Base-by-base conservation (phyloP, 2,329 filamentous ascomycete genomes). In the Sclerotinia minor region DNA sequence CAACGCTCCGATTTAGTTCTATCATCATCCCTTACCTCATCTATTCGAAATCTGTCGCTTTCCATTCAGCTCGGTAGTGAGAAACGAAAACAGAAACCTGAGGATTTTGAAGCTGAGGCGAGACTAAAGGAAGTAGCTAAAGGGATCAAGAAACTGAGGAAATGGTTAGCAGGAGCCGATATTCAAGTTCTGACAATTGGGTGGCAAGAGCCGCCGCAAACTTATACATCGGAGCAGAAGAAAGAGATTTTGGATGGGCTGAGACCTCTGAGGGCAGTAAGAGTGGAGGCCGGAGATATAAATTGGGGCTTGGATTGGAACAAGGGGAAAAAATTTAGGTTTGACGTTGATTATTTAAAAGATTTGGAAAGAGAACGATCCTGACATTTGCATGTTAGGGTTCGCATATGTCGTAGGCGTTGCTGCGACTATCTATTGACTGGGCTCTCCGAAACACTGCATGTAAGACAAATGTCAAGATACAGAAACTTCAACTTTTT, bases 61-160 rank as follows among this genome's bases (percentile, higher is more conserved):
- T 70, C 70, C 26, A 70, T 76, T 21, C 70, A 73, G 17, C 68
- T 75, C 2, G 74, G 73, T 13, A 67, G 65, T 47, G 74, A 76
- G 63, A 75, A 79, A 63, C 76, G 78, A 54, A 76, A 76, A 67
- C 77, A 72, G 58, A 77, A 76, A 71, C 78, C 75, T 1, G 67
- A 71, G 26, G 74, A 74, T 2, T 71, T 75, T 13, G 79, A 81
- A 54, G 70, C 69, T 8, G 69, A 68, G 9, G 92, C 85, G n/a
- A 96, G 83, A 21, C 86, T 85, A 61, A 91, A 83, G 65, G 88
- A 87, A 65, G 87, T 90, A 68, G 95, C 87, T 76, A 96, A 98
- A 0, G 95, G 95, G 8, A 69, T 75, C 13, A 73, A 70, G 67
- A 75, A 75, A 55, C 44, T 71, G 21, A 61, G 71, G 38, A 75